Conservation (phyloP, 768 basidiomycete species). For the Russula virescens region DNA sequence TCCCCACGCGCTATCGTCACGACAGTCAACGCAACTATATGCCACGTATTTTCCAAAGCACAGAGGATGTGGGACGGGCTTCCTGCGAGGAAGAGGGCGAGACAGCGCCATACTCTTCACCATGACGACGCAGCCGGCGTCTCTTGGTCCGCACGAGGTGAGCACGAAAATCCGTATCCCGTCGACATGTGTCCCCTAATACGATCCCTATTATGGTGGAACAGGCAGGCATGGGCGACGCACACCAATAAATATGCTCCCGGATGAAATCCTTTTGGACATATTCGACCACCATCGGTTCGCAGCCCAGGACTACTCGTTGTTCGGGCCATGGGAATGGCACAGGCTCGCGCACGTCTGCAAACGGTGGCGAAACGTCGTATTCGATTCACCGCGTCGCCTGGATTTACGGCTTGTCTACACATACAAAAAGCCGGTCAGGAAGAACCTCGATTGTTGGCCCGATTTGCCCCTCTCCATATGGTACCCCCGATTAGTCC, state of each 20-base stretch:
- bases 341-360: conserved; percentile 18
- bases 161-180: neutral
- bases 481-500: conserved; percentile 1
- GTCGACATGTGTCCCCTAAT: neutral
- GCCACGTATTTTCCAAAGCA: conserved; percentile 2
- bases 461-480: conserved; percentile 7
- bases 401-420: conserved; percentile 15
- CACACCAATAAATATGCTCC: conserved; percentile 4
- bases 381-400: conserved; percentile 12
- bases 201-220: neutral
- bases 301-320: neutral
- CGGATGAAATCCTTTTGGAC: conserved; percentile 16
- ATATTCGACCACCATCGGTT: conserved; percentile 15
- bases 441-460: conserved; percentile 13
- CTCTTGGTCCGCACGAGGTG: neutral
- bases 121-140: neutral
- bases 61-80: conserved; percentile 9
- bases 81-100: neutral
- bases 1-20: neutral
- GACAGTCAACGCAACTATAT: conserved; percentile 9
- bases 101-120: neutral
- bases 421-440: conserved; percentile 15
- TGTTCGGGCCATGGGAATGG: conserved; percentile 17
- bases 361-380: conserved; percentile 10
- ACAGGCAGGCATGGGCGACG: neutral